Evolutionary conservation across 1,284 basidiomycete species (phyloP).

Genomic region (Flammula alnicola): DNA sequence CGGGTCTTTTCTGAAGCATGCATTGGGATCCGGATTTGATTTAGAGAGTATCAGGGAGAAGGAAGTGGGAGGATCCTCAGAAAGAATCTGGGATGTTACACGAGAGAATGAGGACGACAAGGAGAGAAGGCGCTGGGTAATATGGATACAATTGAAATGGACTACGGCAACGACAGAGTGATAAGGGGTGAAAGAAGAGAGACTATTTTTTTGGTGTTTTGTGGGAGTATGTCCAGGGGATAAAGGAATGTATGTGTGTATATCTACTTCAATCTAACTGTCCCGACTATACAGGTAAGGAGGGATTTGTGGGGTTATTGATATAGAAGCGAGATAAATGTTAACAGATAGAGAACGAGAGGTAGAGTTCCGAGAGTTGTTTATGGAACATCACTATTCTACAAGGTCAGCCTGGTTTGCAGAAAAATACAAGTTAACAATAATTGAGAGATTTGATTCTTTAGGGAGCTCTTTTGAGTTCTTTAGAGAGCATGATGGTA

Average conservation of each 20-base stretch:
- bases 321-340: background rate
- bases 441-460: slow-evolving; percentile 2
- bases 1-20: slow-evolving; percentile 55
- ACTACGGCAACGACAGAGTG: slow-evolving; percentile 19
- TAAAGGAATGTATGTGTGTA: slow-evolving; percentile 5
- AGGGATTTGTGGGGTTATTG: background rate
- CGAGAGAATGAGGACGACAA: slow-evolving; percentile 61
- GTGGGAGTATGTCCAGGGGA: background rate
- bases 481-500: slow-evolving; percentile 20
- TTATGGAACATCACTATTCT: slow-evolving; percentile 1
- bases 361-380: background rate
- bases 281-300: slow-evolving; percentile 10
- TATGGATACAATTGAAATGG: slow-evolving; percentile 71
- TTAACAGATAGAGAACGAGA: slow-evolving; percentile 1
- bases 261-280: slow-evolving; percentile 3
- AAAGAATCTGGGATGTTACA: slow-evolving; percentile 57
- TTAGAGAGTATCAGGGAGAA: slow-evolving; percentile 55
- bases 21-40: slow-evolving; percentile 44
- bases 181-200: slow-evolving; percentile 5
- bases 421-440: slow-evolving; percentile 11
- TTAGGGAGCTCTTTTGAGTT: background rate
- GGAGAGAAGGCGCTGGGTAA: slow-evolving; percentile 69
- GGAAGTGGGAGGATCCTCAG: slow-evolving; percentile 41
- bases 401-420: background rate
- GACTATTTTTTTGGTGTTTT: slow-evolving; percentile 6